These are phyloP conservation scores for Climacium dendroides DNA, from an alignment of 225 moss, liverwort and hornwort species.

Conservation along the genomic window DNA sequence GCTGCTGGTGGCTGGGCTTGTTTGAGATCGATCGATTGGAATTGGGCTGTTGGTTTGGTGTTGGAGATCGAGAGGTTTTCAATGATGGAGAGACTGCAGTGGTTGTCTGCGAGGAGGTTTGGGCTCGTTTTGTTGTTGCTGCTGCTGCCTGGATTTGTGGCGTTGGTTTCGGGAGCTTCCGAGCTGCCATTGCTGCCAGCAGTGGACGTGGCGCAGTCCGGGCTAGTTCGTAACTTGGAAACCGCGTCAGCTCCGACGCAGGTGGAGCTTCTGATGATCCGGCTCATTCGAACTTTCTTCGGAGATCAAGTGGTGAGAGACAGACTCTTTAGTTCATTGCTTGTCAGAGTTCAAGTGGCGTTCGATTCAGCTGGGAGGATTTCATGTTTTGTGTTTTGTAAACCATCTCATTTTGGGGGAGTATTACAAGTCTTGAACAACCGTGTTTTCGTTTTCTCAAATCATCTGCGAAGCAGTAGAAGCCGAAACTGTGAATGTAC, in stretches of 20 bases:
- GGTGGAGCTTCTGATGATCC: background rate
- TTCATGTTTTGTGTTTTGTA: background rate
- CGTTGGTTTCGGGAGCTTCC: background rate
- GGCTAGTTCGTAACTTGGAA: background rate
- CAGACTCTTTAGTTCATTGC: background rate
- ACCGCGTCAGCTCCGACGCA: background rate
- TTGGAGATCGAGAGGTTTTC: background rate
- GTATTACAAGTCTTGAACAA: background rate
- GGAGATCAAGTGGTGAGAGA: conserved; percentile 11
- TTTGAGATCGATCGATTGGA: background rate
- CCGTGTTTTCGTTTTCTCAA: background rate
- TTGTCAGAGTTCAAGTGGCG: background rate
- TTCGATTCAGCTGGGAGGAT: background rate
- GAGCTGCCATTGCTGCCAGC: conserved; percentile 9
- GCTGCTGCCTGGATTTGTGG: background rate
- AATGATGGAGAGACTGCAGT: background rate
- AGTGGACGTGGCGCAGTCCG: background rate
- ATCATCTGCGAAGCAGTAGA: background rate
- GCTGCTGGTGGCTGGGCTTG: background rate
- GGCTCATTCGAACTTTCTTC: conserved; percentile 5
- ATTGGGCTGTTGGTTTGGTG: background rate
- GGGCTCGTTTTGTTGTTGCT: background rate
- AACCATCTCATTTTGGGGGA: background rate
- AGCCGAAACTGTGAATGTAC: background rate
- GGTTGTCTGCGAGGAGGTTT: background rate